Base-by-base conservation (phyloP, 805 yeast genomes). In the Metschnikowia reukaufii region DNA sequence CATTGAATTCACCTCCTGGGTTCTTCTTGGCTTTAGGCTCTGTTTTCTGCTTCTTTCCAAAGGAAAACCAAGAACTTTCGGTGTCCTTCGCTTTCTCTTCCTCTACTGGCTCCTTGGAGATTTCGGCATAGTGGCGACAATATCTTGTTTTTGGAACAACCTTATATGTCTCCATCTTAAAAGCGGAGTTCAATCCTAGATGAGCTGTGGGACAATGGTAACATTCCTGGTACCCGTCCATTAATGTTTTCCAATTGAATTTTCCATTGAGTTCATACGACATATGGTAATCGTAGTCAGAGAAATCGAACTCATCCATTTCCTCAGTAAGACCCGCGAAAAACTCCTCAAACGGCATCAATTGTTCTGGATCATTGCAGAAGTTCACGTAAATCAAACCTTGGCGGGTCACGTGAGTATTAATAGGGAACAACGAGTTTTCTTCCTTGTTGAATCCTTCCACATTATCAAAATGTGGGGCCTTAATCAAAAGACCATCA, bases 191-290 rank as follows among this genome's bases (percentile, higher is more conserved):
- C 49, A 81, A 66, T 16, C 84, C 84, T 4, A 84, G 84, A 54
- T 81, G 86, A 1, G 84, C 84, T 9, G 84, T 81, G 36, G 86
- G 85, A 61, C 85, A 81, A 61, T 81, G 86, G 64, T 81, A 81
- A 56, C 85, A 81, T 63, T 81, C 85, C 65, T 81, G 84, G 64
- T 81, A 81, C 7, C 86, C 84, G 56, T 81, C 85, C 83, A 81
- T 79, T 50, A 81, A 68, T 4, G 85, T 81, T 57, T 81, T 81
- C 85, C 86, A 81, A 66, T 81, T 81, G 68, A 81, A 81, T 56
- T 77, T 67, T 42, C 86, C 85, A 53, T 79, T 83, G 37, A 81
- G 69, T 59, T 81, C 84, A 54, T 80, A 81, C 13, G 82, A 76
- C 84, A 80, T 79, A 63, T 81, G 79, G 64, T 79, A 81, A 54